Evolutionary conservation across 176 grass and related monocot species (phyloP).

Genomic region (Aegilops bicornis): DNA sequence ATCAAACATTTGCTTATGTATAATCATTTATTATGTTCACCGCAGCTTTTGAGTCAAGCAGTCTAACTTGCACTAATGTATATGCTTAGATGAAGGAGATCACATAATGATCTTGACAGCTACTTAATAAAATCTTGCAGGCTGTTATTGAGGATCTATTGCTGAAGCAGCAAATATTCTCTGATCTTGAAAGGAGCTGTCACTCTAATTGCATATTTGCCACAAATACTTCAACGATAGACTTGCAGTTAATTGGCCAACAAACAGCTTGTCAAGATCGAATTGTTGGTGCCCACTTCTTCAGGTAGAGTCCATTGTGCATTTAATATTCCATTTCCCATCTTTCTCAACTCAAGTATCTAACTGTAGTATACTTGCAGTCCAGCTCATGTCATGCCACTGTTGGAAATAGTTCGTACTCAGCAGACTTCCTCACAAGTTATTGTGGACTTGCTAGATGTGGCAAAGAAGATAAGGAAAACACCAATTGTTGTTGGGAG

Average conservation of each 20-base stretch:
- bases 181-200: conserved; percentile 79
- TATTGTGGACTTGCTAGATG: conserved; percentile 65
- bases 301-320: conserved; percentile 56
- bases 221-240: conserved; percentile 87
- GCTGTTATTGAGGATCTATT: conserved; percentile 67
- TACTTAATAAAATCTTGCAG: conserved; percentile 42
- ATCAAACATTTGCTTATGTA: conserved; percentile 35
- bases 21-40: not conserved
- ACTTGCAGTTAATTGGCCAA: conserved; percentile 82
- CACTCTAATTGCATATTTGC: conserved; percentile 65
- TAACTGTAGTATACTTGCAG: conserved; percentile 50
- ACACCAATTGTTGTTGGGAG: conserved; percentile 82
- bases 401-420: conserved; percentile 92
- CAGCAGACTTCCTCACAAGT: conserved; percentile 64
- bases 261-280: conserved; percentile 63
- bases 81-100: conserved; percentile 13
- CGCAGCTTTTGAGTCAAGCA: not conserved
- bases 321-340: conserved; percentile 3
- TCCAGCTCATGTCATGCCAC: conserved; percentile 76
- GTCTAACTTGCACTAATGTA: conserved; percentile 9
- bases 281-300: conserved; percentile 81
- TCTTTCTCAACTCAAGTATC: conserved; percentile 11
- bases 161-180: conserved; percentile 82
- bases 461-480: conserved; percentile 78
- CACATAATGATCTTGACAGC: not conserved